Evolutionary conservation across 495 filamentous ascomycete genomes (phyloP).

Genomic region (Pyrenula massariospora): DNA sequence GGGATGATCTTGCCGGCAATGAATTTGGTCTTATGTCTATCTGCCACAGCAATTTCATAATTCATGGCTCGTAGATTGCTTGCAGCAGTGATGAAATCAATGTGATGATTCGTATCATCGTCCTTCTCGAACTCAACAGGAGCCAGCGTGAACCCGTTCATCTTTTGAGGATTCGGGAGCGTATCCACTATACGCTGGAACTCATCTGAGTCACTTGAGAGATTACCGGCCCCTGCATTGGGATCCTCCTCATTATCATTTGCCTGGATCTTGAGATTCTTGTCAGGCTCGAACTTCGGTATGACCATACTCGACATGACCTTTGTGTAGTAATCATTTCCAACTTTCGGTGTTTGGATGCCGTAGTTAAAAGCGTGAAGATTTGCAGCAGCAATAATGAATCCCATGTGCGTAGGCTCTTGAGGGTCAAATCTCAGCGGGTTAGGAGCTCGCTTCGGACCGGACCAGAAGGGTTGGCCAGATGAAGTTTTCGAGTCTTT

Average conservation of each 20-base stretch:
- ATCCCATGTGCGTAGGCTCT: conserved; percentile 75
- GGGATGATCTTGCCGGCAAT: conserved; percentile 99
- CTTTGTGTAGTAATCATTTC: conserved; percentile 56
- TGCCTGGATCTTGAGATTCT: conserved; percentile 93
- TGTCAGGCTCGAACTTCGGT: conserved; percentile 86
- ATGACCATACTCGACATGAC: conserved; percentile 90
- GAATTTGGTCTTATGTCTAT: conserved; percentile 97
- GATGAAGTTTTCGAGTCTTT: conserved; percentile 81
- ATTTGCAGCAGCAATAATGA: conserved; percentile 79
- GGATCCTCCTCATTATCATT: conserved; percentile 92
- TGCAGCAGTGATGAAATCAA: conserved; percentile 96
- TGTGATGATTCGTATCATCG: conserved; percentile 95
- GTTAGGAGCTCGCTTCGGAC: conserved; percentile 92
- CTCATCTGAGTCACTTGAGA: conserved; percentile 60
- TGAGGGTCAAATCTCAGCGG: conserved; percentile 76
- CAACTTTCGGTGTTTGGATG: conserved; percentile 67
- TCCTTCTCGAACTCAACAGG: conserved; percentile 99
- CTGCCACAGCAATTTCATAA: conserved; percentile 86
- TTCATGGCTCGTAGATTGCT: conserved; percentile 96
- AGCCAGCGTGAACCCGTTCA: conserved; percentile 76
- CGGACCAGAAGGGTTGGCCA: conserved; percentile 94
- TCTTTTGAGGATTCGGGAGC: conserved; percentile 65
- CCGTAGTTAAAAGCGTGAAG: conserved; percentile 97
- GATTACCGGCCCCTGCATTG: conserved; percentile 49
- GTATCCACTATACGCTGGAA: conserved; percentile 51